These are phyloP conservation scores for Hibiscus trionum DNA, from an alignment of 345 rosid genomes.

Conservation along the genomic window DNA sequence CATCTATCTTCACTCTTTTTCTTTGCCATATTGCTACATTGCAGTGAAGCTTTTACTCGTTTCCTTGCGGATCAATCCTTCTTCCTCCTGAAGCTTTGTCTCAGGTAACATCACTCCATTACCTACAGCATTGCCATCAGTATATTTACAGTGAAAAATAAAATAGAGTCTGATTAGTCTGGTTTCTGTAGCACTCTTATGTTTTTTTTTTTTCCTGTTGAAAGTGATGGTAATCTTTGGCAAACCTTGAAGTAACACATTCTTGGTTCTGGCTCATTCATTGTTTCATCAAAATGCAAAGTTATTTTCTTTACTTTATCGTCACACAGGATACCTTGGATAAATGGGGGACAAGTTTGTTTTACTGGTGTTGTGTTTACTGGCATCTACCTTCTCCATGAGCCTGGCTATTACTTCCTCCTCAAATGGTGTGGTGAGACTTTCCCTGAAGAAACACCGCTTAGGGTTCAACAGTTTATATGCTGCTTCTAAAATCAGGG, in stretches of 20 bases:
- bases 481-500: background rate
- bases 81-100: constrained; percentile 1
- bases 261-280: too few relatives aligned
- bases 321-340: background rate
- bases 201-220: too few relatives aligned
- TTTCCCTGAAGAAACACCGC: constrained; percentile 58
- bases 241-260: too few relatives aligned
- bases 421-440: constrained; percentile 43
- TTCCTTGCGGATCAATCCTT: background rate
- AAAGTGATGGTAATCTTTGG: too few relatives aligned
- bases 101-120: background rate
- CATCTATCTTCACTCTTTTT: background rate
- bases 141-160: too few relatives aligned
- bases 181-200: too few relatives aligned
- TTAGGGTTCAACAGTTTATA: constrained; percentile 31
- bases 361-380: constrained; percentile 26
- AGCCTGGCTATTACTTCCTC: constrained; percentile 33
- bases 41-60: background rate
- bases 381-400: constrained; percentile 25
- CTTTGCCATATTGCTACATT: background rate
- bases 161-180: too few relatives aligned
- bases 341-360: constrained; percentile 26
- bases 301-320: background rate
- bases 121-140: too few relatives aligned
- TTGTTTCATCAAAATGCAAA: too few relatives aligned